Evolutionary conservation across 192 early-diverging fungal genomes (phyloP).

Genomic region (Umbelopsis ramanniana): DNA sequence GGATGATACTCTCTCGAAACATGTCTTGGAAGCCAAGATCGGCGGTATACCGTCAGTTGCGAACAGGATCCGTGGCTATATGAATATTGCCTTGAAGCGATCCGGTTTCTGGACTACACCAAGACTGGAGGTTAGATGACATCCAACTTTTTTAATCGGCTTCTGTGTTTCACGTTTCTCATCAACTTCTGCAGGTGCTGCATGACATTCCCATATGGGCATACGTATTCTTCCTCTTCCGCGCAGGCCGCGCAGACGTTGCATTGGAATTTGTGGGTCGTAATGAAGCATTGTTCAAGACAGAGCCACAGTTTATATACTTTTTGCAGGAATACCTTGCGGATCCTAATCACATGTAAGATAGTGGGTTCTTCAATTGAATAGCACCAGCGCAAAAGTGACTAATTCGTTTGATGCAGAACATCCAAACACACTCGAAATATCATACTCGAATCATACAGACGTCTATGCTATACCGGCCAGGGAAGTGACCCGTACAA

Average conservation of each 20-base stretch:
- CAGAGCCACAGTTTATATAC: constrained; percentile 69
- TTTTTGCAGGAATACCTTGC: constrained; percentile 73
- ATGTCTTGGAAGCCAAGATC: constrained; percentile 67
- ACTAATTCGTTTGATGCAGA: constrained; percentile 15
- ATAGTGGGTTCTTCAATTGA: background rate
- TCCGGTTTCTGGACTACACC: constrained; percentile 51
- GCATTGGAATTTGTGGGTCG: constrained; percentile 69
- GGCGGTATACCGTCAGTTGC: constrained; percentile 84
- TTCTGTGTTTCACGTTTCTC: background rate
- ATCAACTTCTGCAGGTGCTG: constrained; percentile 37
- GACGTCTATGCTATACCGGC: constrained; percentile 44
- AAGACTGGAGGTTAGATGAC: constrained; percentile 40
- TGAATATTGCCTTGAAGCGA: constrained; percentile 71
- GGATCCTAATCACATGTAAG: constrained; percentile 45
- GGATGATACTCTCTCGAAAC: constrained; percentile 56
- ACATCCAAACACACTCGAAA: constrained; percentile 56
- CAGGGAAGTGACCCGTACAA: constrained; percentile 88
- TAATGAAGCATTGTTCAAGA: constrained; percentile 58
- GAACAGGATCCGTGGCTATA: constrained; percentile 69
- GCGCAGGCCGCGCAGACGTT: constrained; percentile 71
- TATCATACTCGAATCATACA: constrained; percentile 61
- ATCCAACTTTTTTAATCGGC: background rate
- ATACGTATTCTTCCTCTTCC: constrained; percentile 80
- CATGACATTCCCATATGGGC: constrained; percentile 82
- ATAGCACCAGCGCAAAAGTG: background rate